Evolutionary conservation across 2,329 filamentous ascomycete genomes (phyloP).

Genomic region (Dichotomopilus funicola): DNA sequence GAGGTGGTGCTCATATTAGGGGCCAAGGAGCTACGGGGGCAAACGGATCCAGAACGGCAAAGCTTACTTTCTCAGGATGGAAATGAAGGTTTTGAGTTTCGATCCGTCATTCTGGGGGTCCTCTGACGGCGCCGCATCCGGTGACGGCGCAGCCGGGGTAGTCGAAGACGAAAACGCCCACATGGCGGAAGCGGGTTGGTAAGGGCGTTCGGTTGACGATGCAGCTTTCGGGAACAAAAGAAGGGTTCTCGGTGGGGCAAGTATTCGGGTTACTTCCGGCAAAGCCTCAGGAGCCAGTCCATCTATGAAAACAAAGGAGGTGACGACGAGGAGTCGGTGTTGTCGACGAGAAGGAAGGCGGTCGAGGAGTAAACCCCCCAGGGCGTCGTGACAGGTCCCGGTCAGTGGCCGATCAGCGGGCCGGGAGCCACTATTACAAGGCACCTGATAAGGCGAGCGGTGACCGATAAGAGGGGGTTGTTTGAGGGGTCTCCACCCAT

Average conservation of each 20-base stretch:
- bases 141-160: slow-evolving; percentile 14
- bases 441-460: slow-evolving; percentile 1
- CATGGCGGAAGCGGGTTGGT: slow-evolving; percentile 5
- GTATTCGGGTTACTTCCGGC: too few species aligned
- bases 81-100: slow-evolving; percentile 82
- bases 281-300: too few species aligned
- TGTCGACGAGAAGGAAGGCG: not conserved
- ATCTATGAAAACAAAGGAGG: not conserved
- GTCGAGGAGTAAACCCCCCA: slow-evolving; percentile 1
- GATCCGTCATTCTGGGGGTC: slow-evolving; percentile 66
- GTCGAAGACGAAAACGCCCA: slow-evolving; percentile 14
- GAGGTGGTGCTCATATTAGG: too few species aligned
- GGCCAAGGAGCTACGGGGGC: too few species aligned
- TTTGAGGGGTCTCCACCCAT: slow-evolving; percentile 1
- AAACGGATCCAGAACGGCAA: not conserved
- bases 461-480: slow-evolving; percentile 3
- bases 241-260: too few species aligned
- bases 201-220: too few species aligned
- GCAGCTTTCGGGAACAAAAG: too few species aligned
- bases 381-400: not conserved
- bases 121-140: slow-evolving; percentile 31
- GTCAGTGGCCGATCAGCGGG: slow-evolving; percentile 7
- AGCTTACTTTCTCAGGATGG: slow-evolving; percentile 78
- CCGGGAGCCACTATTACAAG: not conserved
- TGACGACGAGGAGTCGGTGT: not conserved